phyloP scores from a whole-genome alignment of 371 early-diverging fungal species.

The Gilbertella persicaria region DNA sequence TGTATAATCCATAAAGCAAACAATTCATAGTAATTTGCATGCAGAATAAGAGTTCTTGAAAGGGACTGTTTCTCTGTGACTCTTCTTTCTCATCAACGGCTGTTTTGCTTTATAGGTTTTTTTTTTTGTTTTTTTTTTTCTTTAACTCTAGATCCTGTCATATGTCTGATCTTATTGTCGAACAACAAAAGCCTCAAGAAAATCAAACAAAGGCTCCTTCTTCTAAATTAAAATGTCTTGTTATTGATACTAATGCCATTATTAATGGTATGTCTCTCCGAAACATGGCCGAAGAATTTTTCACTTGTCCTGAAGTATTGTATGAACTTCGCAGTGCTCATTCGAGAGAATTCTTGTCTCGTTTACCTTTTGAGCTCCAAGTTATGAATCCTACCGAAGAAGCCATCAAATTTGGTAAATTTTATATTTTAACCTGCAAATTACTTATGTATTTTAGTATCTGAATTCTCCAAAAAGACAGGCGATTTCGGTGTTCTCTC shows the following conservation, averaged over 20 bases:
- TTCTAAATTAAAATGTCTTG: slow-evolving; percentile 38
- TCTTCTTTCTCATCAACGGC: too few relatives aligned
- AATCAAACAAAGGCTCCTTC: neutral
- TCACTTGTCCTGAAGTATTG: slow-evolving; percentile 89
- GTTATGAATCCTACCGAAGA: slow-evolving; percentile 74
- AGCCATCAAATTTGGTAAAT: slow-evolving; percentile 51
- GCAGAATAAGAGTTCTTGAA: too few relatives aligned
- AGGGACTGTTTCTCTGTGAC: neutral
- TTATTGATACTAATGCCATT: slow-evolving; percentile 68
- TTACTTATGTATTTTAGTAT: slow-evolving; percentile 45
- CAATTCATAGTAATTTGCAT: too few relatives aligned
- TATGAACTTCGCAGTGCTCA: slow-evolving; percentile 82
- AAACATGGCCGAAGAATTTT: slow-evolving; percentile 70
- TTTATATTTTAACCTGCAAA: neutral
- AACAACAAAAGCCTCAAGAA: neutral
- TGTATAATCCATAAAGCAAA: slow-evolving; percentile 11
- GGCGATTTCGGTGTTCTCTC: slow-evolving; percentile 90
- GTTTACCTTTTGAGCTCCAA: slow-evolving; percentile 69
- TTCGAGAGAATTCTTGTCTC: slow-evolving; percentile 66
- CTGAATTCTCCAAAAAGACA: slow-evolving; percentile 87
- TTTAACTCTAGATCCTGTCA: neutral
- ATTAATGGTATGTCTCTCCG: slow-evolving; percentile 50
- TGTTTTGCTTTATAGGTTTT: too few relatives aligned
- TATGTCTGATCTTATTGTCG: neutral
- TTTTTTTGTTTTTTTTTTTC: slow-evolving; percentile 1